Conservation (phyloP, 139 green algal species). For the Picochlorum sp. region DNA sequence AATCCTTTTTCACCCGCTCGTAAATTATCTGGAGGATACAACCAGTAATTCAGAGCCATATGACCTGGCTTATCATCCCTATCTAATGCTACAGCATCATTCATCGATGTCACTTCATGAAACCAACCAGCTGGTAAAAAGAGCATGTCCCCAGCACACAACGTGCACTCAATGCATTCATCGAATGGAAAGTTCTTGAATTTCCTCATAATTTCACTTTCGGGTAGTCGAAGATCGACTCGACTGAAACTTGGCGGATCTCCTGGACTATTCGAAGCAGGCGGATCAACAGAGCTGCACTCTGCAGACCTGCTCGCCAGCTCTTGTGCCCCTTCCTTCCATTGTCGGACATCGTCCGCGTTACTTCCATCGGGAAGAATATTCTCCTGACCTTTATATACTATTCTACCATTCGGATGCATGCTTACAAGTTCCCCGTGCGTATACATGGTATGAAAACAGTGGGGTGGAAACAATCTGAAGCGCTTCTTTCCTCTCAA, state of each 20-base stretch:
- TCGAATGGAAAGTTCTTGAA: slow-evolving; percentile 58
- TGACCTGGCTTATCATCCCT: slow-evolving; percentile 30
- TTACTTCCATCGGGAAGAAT: slow-evolving; percentile 54
- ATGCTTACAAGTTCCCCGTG: slow-evolving; percentile 38
- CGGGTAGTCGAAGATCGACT: slow-evolving; percentile 30
- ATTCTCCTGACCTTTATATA: slow-evolving; percentile 64
- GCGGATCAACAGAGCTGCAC: slow-evolving; percentile 21
- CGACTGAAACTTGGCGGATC: slow-evolving; percentile 50
- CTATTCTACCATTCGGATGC: slow-evolving; percentile 73
- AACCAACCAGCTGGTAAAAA: slow-evolving; percentile 82
- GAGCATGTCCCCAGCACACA: slow-evolving; percentile 55
- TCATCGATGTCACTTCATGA: slow-evolving; percentile 65
- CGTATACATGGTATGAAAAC: slow-evolving; percentile 35
- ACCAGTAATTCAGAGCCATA: slow-evolving; percentile 83
- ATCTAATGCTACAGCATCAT: not conserved
- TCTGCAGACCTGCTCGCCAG: slow-evolving; percentile 40
- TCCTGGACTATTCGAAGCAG: not conserved
- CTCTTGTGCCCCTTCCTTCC: slow-evolving; percentile 31
- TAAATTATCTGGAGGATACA: slow-evolving; percentile 75
- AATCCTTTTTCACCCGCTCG: slow-evolving; percentile 12
- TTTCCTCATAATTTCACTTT: slow-evolving; percentile 21
- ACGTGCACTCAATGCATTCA: slow-evolving; percentile 33
- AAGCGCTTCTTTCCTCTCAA: slow-evolving; percentile 75
- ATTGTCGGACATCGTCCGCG: slow-evolving; percentile 38
- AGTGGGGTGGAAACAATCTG: slow-evolving; percentile 56